Base-by-base conservation (phyloP, 306 rosid genomes). In the Corylus avellana region DNA sequence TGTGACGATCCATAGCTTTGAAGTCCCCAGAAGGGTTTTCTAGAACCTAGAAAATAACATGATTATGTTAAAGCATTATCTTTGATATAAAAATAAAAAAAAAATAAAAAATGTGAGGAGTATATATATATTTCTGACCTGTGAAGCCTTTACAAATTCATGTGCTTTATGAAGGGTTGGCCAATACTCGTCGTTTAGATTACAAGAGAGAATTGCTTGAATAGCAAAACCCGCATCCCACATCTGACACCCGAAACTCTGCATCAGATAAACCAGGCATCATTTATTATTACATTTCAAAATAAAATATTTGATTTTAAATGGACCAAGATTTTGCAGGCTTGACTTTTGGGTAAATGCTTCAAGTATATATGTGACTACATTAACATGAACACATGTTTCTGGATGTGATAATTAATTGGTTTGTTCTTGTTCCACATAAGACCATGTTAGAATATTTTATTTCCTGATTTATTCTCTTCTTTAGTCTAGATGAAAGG, bases 191-290 rank as follows among this genome's bases (percentile, higher is more conserved):
- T 91, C 90, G 72, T 58, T 85, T 73, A 88, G 48, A 29, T 84
- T 77, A 57, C 95, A 85, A 16, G 83, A 27, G 17, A 87, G 78
- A 74, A 91, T 84, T 32, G 92, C 91, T 74, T 87, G 95, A 73
- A 88, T 74, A 16, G 90, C 89, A 53, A 89, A 85, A 59, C 77
- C 86, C 29, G 75, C 86, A 58, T 91, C 91, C 96, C 96, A 91
- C 79, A 56, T 79, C 27, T 89, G 96, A 70, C 83, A 3, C 2
- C 90, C 90, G 61, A 78, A 77, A 77, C 90, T 82, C 93, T 91
- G 77, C 57, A 76, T 69, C 1, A 2, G 69, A 71, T 54, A 44
- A 61, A 71, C 13, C 4, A 5, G 4, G 47, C n/a, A 64, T 64
- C 47, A 35, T 63, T 20, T 56, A n/a, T 3, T n/a, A n/a, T 27